Percentiles rank a stretch among this genome's conserved stretches.
Conservation (phyloP, 805 yeast species). For the Kodamaea sagamina region DNA sequence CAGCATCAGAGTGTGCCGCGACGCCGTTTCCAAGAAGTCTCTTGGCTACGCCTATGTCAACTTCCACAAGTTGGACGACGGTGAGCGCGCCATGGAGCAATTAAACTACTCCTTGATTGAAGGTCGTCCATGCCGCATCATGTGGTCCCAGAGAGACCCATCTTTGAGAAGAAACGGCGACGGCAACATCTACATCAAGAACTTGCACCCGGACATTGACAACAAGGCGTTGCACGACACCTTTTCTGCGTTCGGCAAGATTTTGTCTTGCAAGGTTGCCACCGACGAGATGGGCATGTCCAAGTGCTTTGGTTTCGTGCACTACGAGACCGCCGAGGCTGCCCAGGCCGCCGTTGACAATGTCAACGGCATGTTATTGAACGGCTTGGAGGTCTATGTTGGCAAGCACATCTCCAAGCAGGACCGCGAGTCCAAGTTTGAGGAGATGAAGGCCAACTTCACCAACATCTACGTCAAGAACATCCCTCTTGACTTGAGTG, state of each 20-base stretch:
- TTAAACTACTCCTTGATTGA: conserved; percentile 91
- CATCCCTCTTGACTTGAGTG: conserved; percentile 69
- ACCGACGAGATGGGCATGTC: conserved; percentile 89
- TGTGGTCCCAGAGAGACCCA: conserved; percentile 99
- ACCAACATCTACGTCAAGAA: conserved; percentile 96
- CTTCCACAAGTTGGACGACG: conserved; percentile 86
- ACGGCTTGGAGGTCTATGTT: conserved; percentile 93
- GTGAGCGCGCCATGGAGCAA: conserved; percentile 91
- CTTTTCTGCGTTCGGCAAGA: conserved; percentile 93
- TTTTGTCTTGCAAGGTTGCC: conserved; percentile 96
- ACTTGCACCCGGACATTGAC: conserved; percentile 97
- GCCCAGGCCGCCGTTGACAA: conserved; percentile 94
- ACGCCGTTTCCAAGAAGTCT: conserved; percentile 94
- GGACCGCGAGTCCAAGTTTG: conserved; percentile 93
- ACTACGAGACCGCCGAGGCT: conserved; percentile 88
- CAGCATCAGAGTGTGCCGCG: conserved; percentile 98
- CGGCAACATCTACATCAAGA: conserved; percentile 97
- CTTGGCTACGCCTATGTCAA: conserved; percentile 98
- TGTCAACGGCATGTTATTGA: conserved; percentile 97
- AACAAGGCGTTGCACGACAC: conserved; percentile 99
- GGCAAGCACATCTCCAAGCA: conserved; percentile 90
- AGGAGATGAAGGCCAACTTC: conserved; percentile 87
- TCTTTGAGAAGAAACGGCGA: conserved; percentile 91
- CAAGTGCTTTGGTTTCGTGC: conserved; percentile 97
- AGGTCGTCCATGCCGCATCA: conserved; percentile 97